These are phyloP conservation scores for Fraxinus cuspidata DNA, from an alignment of 257 asterid species.

Conservation along the genomic window DNA sequence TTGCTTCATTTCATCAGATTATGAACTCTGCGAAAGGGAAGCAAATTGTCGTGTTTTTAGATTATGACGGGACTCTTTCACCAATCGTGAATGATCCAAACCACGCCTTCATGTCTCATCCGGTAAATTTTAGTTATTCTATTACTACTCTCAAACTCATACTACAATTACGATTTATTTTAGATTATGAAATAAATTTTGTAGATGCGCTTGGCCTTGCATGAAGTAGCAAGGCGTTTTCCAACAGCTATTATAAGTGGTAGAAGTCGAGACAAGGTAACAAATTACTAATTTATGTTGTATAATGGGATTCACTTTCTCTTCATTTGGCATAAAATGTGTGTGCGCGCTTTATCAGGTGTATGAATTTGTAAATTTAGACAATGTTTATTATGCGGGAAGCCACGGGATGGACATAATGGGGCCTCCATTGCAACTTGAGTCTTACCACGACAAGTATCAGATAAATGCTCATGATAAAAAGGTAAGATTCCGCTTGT, in stretches of 20 bases:
- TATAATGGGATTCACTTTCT: neutral
- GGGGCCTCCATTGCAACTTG: slow-evolving; percentile 55
- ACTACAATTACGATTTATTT: neutral
- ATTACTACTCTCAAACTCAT: neutral
- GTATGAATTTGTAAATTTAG: slow-evolving; percentile 68
- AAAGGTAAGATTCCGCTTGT: slow-evolving; percentile 28
- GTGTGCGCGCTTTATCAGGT: slow-evolving; percentile 41
- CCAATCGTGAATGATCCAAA: slow-evolving; percentile 83
- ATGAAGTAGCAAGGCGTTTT: slow-evolving; percentile 62
- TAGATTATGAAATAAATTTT: neutral
- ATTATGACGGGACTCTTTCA: slow-evolving; percentile 80
- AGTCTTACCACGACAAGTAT: slow-evolving; percentile 50
- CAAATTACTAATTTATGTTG: neutral
- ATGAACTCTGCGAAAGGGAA: slow-evolving; percentile 36
- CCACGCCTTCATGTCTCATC: slow-evolving; percentile 78
- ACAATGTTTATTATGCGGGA: slow-evolving; percentile 82
- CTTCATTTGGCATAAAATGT: neutral
- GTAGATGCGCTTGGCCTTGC: slow-evolving; percentile 77
- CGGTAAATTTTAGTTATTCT: slow-evolving; percentile 35
- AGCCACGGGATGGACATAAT: slow-evolving; percentile 96
- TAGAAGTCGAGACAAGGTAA: slow-evolving; percentile 78
- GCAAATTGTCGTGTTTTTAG: slow-evolving; percentile 69
- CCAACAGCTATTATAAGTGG: slow-evolving; percentile 91
- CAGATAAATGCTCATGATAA: slow-evolving; percentile 45
- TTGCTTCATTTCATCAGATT: slow-evolving; percentile 43